Percentiles rank a stretch among this genome's conserved stretches.
Conservation (phyloP, 805 yeast species). For the Starmera dryadoides region DNA sequence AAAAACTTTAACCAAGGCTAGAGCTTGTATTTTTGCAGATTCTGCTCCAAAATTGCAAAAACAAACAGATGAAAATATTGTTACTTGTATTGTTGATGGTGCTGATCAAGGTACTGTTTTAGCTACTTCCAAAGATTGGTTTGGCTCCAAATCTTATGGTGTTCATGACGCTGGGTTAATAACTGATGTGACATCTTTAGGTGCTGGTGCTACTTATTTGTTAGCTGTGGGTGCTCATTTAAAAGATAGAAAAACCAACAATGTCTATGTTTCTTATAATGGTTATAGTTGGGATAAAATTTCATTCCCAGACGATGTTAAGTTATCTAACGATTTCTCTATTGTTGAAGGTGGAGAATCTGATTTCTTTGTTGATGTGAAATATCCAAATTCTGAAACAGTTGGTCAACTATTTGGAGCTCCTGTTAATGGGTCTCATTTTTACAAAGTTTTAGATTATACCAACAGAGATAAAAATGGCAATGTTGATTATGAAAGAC, state of each 20-base stretch:
- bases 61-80: slow-evolving; percentile 21
- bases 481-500: slow-evolving; percentile 28
- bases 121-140: slow-evolving; percentile 37
- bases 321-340: slow-evolving; percentile 18
- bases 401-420: slow-evolving; percentile 25
- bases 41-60: slow-evolving; percentile 17
- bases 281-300: slow-evolving; percentile 25
- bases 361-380: slow-evolving; percentile 34
- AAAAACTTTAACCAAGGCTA: slow-evolving; percentile 20
- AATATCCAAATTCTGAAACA: slow-evolving; percentile 7
- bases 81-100: slow-evolving; percentile 39
- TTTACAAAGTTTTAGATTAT: slow-evolving; percentile 34
- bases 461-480: slow-evolving; percentile 25
- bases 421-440: slow-evolving; percentile 44
- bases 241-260: slow-evolving; percentile 10
- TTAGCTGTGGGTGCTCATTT: slow-evolving; percentile 27
- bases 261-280: slow-evolving; percentile 26
- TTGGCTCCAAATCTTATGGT: slow-evolving; percentile 25
- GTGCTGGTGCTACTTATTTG: slow-evolving; percentile 26
- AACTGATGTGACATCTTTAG: slow-evolving; percentile 25
- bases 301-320: slow-evolving; percentile 22
- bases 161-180: slow-evolving; percentile 25
- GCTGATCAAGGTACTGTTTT: slow-evolving; percentile 27
- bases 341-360: slow-evolving; percentile 30
- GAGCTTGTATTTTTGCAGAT: slow-evolving; percentile 25